Conservation (phyloP, 164 flowering plant species). For the Brasenia schreberi region DNA sequence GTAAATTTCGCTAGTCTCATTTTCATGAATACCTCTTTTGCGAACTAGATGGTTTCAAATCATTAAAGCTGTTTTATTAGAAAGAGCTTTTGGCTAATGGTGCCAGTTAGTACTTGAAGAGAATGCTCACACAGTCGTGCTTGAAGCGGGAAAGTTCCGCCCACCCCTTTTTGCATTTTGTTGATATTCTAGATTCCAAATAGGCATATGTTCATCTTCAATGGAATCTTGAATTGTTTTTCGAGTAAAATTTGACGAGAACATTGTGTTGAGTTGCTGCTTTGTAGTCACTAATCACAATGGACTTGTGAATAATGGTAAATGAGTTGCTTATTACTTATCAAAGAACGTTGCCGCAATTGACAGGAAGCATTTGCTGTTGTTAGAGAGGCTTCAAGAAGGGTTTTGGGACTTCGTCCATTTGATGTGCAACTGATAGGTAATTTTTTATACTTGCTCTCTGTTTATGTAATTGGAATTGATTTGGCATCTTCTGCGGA, state of each 20-base stretch:
- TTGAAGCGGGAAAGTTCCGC: too few species aligned
- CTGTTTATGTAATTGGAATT: too few species aligned
- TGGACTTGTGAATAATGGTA: neutral
- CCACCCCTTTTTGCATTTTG: too few species aligned
- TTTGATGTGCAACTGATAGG: slow-evolving; percentile 96
- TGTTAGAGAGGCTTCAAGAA: slow-evolving; percentile 88
- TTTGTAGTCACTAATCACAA: neutral
- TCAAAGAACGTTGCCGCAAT: neutral
- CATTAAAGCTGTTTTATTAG: too few species aligned
- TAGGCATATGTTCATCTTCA: too few species aligned
- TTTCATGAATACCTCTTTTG: neutral
- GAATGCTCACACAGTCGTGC: too few species aligned
- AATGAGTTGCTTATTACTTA: neutral
- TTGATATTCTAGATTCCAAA: too few species aligned
- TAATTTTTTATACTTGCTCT: slow-evolving; percentile 6
- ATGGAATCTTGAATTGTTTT: too few species aligned
- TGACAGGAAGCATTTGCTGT: slow-evolving; percentile 97
- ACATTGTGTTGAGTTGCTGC: neutral
- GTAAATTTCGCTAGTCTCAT: slow-evolving; percentile 24
- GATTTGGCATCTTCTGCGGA: neutral
- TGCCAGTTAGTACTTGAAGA: too few species aligned
- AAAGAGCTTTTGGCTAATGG: too few species aligned
- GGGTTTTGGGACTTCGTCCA: slow-evolving; percentile 95
- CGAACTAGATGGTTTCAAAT: too few species aligned
- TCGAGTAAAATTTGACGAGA: too few species aligned